Base-by-base conservation (phyloP, 176 grass and related monocot genomes). In the Avena insularis region DNA sequence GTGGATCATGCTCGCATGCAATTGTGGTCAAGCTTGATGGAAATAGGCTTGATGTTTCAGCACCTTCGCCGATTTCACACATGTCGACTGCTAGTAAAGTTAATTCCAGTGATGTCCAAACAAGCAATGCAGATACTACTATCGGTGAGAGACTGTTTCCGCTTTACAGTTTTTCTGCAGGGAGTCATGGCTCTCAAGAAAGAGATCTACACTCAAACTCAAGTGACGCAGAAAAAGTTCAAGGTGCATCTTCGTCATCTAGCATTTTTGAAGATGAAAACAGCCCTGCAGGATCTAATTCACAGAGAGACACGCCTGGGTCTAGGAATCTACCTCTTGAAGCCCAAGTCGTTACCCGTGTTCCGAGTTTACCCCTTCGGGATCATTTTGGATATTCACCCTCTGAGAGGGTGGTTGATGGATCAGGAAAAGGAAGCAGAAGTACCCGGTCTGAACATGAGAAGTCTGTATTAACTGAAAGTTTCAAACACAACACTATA, bases 381-480 rank as follows among this genome's bases (percentile, higher is more conserved):
- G 89, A 99, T 25, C 92, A 94, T 86, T 92, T 99, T 65, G 92
- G 82, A 47, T 90, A 93, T 61, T 93, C 79, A 2, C 85, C 85
- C 2, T 81, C 90, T 19, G 94, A 90, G 75, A 83, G 35, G 63
- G 86, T 87, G 48, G 86, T 91, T 82, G 79, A 91, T 91, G 86
- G 86, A 36, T 86, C 83, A 65, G 86, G 90, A 86, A 96, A 93
- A 79, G 92, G 97, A 77, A 94, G 91, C 80, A 90, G 91, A 81
- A 98, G 97, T 72, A 89, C 87, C 75, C 92, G 94, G n/a, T 96
- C 92, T 27, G 97, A 96, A 74, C 94, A 99, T 90, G 94, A 93
- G 68, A 97, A 92, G 82, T 81, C 80, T 43, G 92, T 90, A 61
- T 86, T 91, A 67, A 89, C 89, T 31, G 94, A 92, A 79, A 91